Base-by-base conservation (phyloP, 139 green algal species). In the Auxenochlorella protothecoides region DNA sequence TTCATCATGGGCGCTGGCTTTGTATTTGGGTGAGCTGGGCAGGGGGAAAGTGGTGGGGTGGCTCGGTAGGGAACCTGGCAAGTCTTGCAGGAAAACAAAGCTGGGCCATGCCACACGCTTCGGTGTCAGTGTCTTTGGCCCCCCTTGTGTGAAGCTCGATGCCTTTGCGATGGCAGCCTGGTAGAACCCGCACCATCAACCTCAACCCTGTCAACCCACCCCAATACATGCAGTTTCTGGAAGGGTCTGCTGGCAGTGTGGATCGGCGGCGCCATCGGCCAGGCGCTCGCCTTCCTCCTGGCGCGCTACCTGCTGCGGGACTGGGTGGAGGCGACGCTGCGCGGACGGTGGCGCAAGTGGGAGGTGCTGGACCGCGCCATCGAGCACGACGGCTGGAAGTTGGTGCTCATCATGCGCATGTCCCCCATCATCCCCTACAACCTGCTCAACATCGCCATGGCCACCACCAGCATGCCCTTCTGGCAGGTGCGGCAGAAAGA, bases 351-450 rank as follows among this genome's bases (percentile, higher is more conserved):
- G 68, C 69, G 67, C 55, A 80, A 81, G 63, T 89, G 85, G 85
- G 76, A 82, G 4, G 65, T 68, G 60, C 74, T 89, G 6, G 84
- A 89, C 71, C 77, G 71, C 57, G 84, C 84, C 4, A 83, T 89
- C 11, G 78, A 83, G 72, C 57, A 68, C 16, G 83, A 89, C n/a
- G 83, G 84, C 16, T 89, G 82, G 82, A 89, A 89, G 72, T 75
- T 89, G 68, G 76, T 89, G 44, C 73, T 86, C 66, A 72, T 89
- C 62, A 71, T 89, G 64, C 81, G 85, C 14, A 76, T 89, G 68
- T 78, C 63, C 4, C 77, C 79, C 55, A 69, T 83, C 65, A 75
- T 87, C 3, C 71, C 77, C n/a, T 81, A 81, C 71, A 68, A 73
- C 55, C 13, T 65, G 67, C 78, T 89, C 63, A 89, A 89, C 71